Evolutionary conservation across 2,329 filamentous ascomycete species (phyloP), one percentile per base, ranked within the genome.

Genomic region (Claviceps paspali): DNA sequence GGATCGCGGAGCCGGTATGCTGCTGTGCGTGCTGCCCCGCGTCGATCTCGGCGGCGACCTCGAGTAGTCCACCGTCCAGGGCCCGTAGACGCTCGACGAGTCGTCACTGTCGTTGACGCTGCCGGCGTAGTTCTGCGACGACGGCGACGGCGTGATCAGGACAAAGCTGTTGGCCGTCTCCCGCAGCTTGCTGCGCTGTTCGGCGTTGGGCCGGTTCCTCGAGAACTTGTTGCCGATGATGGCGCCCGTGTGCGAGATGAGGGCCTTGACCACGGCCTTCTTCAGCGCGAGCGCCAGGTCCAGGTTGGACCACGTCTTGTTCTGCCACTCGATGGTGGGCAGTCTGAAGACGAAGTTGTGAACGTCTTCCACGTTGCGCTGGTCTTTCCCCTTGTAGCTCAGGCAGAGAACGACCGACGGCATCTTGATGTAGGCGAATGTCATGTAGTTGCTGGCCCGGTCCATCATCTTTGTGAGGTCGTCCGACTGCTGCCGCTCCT

Each of bases 291-390:
- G 68, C 1, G 88, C 87, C 8, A 98, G 73, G 52, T 98, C 91
- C 6, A 98, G 71, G 55, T 96, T 98, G 6, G 86, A 95, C 91
- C 91, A 98, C 7, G 87, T 96, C 66, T 98, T 98, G 68, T 98
- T 98, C 45, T 85, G 77, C 63, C 94, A 96, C 56, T 98, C 91
- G 33, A 98, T 78, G 2, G 82, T 81, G 3, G 91, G 91, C 61
- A 98, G 75, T 24, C 85, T 79, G 71, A 98, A 98, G 34, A 98
- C 91, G 48, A 98, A 92, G 53, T 96, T 81, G 59, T 98, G 88
- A 12, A 98, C 81, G 57, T 98, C 92, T 61, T 95, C 86, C 40
- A 98, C 72, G 51, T 96, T 98, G 53, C 87, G 84, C 46, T 93
- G 84, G 31, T 87, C 85, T 55, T 86, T 92, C 52, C 92, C 91